Evolutionary conservation across 169 alveolate genomes (phyloP).

Genomic region (Cryptosporidium sp.): DNA sequence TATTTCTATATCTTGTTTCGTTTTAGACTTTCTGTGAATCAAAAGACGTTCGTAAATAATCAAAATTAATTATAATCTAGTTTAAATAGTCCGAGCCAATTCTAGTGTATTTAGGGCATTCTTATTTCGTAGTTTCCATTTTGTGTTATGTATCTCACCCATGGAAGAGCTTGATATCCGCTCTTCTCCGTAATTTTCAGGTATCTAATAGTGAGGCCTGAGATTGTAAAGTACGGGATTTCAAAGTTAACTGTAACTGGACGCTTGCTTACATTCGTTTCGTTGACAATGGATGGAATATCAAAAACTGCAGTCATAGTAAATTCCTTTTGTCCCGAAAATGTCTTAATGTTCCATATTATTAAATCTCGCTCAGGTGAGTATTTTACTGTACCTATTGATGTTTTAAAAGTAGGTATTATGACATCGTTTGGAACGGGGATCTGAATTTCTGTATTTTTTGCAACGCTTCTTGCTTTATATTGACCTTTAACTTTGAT

Average conservation of each 20-base stretch:
- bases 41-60: background rate
- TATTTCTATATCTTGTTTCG: background rate
- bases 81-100: background rate
- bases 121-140: slow-evolving; percentile 99
- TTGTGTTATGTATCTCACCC: slow-evolving; percentile 99
- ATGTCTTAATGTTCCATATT: slow-evolving; percentile 96
- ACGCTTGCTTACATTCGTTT: slow-evolving; percentile 78
- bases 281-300: slow-evolving; percentile 92
- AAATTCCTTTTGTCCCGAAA: slow-evolving; percentile 98
- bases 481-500: slow-evolving; percentile 93
- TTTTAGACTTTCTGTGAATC: background rate
- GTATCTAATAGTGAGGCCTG: slow-evolving; percentile 98
- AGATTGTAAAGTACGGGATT: slow-evolving; percentile 99
- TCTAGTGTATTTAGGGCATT: slow-evolving; percentile 84
- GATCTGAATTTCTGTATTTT: slow-evolving; percentile 95
- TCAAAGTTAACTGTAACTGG: slow-evolving; percentile 98
- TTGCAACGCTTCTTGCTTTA: slow-evolving; percentile 94
- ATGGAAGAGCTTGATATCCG: slow-evolving; percentile 98
- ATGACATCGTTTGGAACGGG: slow-evolving; percentile 99
- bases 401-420: slow-evolving; percentile 88
- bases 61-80: slow-evolving; percentile 7
- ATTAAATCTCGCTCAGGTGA: slow-evolving; percentile 95
- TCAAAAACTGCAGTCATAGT: slow-evolving; percentile 96
- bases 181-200: slow-evolving; percentile 96
- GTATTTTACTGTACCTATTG: slow-evolving; percentile 96